A percentile compares a stretch with the other conserved stretches of the same genome.
Conservation (phyloP, 225 moss, liverwort and hornwort species). For the Takakia lepidozioides region DNA sequence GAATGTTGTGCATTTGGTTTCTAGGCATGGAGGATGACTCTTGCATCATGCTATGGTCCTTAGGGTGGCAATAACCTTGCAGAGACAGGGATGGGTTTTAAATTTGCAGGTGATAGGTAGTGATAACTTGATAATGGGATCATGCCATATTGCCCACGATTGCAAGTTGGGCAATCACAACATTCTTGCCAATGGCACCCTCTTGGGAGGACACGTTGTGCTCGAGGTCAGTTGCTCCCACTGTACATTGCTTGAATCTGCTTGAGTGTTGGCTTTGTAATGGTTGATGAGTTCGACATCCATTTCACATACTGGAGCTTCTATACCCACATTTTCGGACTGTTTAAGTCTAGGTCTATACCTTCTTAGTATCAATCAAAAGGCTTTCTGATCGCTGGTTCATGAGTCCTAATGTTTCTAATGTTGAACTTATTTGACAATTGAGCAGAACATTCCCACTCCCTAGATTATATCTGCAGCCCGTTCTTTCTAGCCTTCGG, state of each 20-base stretch:
- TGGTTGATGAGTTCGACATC: no score
- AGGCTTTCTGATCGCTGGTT: not conserved
- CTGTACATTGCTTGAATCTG: no score
- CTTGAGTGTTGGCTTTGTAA: no score
- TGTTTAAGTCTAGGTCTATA: slow-evolving; percentile 4
- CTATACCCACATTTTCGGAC: no score
- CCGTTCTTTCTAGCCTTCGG: not conserved
- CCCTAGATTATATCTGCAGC: not conserved
- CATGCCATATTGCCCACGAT: slow-evolving; percentile 88
- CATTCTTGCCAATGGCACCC: slow-evolving; percentile 87
- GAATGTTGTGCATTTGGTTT: no score
- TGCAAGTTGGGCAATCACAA: slow-evolving; percentile 95
- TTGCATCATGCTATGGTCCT: no score
- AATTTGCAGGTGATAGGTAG: slow-evolving; percentile 66
- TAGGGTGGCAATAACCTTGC: no score
- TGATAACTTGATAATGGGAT: slow-evolving; percentile 87
- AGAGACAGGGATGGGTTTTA: no score
- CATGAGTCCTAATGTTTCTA: not conserved
- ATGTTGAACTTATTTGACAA: not conserved
- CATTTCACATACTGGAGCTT: no score
- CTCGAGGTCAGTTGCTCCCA: slow-evolving; percentile 72
- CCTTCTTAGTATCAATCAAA: no score
- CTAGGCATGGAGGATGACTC: no score
- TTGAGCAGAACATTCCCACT: not conserved
- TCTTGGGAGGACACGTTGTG: slow-evolving; percentile 90